Evolutionary conservation across 306 rosid genomes (phyloP).

Genomic region (Trifolium repens): DNA sequence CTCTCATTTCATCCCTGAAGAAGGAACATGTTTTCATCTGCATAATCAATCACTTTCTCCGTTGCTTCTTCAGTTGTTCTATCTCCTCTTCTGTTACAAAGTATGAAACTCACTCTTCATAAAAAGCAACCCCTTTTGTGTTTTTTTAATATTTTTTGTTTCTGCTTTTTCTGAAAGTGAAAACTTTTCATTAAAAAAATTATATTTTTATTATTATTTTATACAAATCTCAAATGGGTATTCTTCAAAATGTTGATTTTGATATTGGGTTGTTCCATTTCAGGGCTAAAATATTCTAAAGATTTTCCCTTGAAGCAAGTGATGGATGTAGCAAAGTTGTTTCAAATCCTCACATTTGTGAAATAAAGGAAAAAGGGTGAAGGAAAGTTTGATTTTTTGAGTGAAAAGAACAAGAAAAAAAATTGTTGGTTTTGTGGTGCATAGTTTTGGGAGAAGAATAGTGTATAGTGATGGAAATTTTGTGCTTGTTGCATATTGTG

Average conservation of each 20-base stretch:
- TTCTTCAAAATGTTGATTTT: constrained; percentile 40
- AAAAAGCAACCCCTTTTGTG: constrained; percentile 44
- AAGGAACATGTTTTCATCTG: constrained; percentile 36
- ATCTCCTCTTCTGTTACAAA: constrained; percentile 34
- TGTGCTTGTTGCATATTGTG: constrained; percentile 54
- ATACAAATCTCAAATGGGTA: constrained; percentile 45
- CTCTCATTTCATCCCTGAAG: constrained; percentile 39
- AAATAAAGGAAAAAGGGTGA: constrained; percentile 43
- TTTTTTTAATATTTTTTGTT: constrained; percentile 46
- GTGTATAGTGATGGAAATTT: constrained; percentile 53
- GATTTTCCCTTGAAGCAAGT: constrained; percentile 32
- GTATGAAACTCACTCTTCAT: constrained; percentile 50
- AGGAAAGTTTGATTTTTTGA: constrained; percentile 17
- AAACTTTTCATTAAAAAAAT: constrained; percentile 30
- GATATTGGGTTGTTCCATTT: constrained; percentile 40
- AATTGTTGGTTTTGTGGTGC: constrained; percentile 37
- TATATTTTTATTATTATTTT: neutral
- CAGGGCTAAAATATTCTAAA: constrained; percentile 39
- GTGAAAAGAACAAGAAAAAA: constrained; percentile 31
- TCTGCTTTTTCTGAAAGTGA: constrained; percentile 32
- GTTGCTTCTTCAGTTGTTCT: constrained; percentile 34
- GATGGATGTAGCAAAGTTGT: constrained; percentile 19
- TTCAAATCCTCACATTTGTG: constrained; percentile 30
- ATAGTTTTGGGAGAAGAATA: constrained; percentile 38
- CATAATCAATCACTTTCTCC: constrained; percentile 48